phyloP scores from a whole-genome alignment of 164 flowering plant species.

The Aristolochia californica region DNA sequence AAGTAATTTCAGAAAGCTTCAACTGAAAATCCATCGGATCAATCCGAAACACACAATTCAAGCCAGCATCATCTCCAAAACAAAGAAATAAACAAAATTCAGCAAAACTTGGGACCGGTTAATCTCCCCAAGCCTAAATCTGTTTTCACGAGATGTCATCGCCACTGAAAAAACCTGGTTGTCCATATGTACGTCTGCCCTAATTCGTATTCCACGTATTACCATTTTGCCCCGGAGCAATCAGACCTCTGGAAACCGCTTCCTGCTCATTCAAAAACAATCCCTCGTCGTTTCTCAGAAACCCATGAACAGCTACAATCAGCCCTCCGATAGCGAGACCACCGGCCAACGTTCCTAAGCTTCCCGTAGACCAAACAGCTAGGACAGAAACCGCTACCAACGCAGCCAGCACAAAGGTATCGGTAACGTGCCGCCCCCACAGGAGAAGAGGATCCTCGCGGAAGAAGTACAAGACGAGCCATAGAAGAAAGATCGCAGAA shows the following conservation, averaged over 20 bases:
- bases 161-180: no score
- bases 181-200: no score
- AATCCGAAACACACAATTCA: no score
- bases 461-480: slow-evolving; percentile 8
- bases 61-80: no score
- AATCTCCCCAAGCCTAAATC: no score
- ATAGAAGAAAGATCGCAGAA: background rate
- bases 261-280: slow-evolving; percentile 10
- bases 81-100: no score
- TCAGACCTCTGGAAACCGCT: slow-evolving; percentile 6
- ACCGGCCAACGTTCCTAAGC: background rate
- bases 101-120: no score
- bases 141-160: no score
- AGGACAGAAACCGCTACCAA: background rate
- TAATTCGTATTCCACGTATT: no score
- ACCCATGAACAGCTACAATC: slow-evolving; percentile 5
- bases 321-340: background rate
- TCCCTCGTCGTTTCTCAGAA: slow-evolving; percentile 5
- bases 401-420: slow-evolving; percentile 3
- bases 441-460: slow-evolving; percentile 8
- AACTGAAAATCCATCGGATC: no score
- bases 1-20: no score
- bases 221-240: background rate
- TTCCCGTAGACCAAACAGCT: slow-evolving; percentile 1
- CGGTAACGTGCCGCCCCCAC: background rate